Conservation (phyloP, 441 rosid genomes). For the Mallotus japonicus region DNA sequence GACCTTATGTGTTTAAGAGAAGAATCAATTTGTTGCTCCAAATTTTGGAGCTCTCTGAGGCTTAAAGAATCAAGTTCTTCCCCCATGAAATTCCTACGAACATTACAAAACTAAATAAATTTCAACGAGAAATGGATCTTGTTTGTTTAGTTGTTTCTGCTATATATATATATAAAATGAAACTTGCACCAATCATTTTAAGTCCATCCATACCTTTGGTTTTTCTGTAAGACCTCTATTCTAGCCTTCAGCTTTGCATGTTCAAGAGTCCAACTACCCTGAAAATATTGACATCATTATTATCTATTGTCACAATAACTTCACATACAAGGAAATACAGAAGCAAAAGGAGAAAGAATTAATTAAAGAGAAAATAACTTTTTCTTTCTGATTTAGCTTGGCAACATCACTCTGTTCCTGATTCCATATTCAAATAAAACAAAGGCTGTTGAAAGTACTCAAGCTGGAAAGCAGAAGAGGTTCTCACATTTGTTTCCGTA, state of each 20-base stretch:
- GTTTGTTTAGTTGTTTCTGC: not conserved
- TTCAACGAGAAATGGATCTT: not conserved
- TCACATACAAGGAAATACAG: not conserved
- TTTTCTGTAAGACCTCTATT: slow-evolving; percentile 74
- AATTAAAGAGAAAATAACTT: not conserved
- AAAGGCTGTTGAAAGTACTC: not conserved
- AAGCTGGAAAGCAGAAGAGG: not conserved
- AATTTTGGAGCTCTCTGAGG: slow-evolving; percentile 76
- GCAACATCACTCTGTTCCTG: not conserved
- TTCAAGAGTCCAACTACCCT: slow-evolving; percentile 80
- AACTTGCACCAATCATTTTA: not conserved
- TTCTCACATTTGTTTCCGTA: slow-evolving; percentile 47
- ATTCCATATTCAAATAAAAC: not conserved
- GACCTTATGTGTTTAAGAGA: slow-evolving; percentile 77
- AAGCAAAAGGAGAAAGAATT: not conserved
- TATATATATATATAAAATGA: no score
- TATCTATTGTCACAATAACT: not conserved
- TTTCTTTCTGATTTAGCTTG: not conserved
- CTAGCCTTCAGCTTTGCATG: slow-evolving; percentile 91
- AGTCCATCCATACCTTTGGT: slow-evolving; percentile 52
- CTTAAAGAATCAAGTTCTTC: slow-evolving; percentile 71
- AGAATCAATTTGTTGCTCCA: slow-evolving; percentile 88
- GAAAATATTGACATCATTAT: slow-evolving; percentile 9
- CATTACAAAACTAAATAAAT: not conserved
- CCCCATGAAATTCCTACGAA: slow-evolving; percentile 76